A percentile compares a stretch with the other conserved stretches of the same genome.
phyloP scores from a whole-genome alignment of 2,329 filamentous ascomycete species.

The Lachnellula hyalina region DNA sequence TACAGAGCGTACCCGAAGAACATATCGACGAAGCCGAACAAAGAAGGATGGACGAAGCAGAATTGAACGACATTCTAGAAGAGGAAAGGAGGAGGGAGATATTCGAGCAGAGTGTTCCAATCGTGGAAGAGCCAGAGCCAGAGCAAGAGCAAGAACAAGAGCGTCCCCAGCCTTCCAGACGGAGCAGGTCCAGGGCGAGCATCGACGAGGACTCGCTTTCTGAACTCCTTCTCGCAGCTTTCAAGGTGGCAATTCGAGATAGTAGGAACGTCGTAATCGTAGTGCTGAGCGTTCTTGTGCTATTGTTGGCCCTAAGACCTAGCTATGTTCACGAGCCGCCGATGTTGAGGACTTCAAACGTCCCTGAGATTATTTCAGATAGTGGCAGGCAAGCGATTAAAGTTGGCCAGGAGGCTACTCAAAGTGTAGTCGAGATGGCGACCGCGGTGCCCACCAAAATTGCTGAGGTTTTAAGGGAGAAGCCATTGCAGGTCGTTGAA shows the following conservation, averaged over 20 bases:
- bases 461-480: neutral
- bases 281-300: constrained; percentile 47
- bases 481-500: neutral
- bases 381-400: neutral
- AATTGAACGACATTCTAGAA: constrained; percentile 35
- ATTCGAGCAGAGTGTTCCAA: constrained; percentile 35
- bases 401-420: neutral
- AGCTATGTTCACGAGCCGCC: neutral
- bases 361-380: neutral
- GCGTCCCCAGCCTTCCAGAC: neutral
- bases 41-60: constrained; percentile 42
- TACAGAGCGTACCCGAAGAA: constrained; percentile 34
- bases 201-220: constrained; percentile 41
- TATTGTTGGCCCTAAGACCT: constrained; percentile 41
- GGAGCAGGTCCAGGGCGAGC: constrained; percentile 9
- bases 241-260: constrained; percentile 50
- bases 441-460: neutral
- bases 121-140: constrained; percentile 1
- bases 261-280: constrained; percentile 55
- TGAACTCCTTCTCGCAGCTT: constrained; percentile 49
- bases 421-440: neutral
- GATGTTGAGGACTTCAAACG: neutral
- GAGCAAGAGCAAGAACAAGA: neutral
- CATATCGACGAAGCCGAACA: constrained; percentile 35
- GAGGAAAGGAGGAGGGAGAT: constrained; percentile 50